Percentiles rank a stretch among this genome's conserved stretches.
phyloP scores from a whole-genome alignment of 2,329 filamentous ascomycete genomes.

The Shiraia bambusicola region DNA sequence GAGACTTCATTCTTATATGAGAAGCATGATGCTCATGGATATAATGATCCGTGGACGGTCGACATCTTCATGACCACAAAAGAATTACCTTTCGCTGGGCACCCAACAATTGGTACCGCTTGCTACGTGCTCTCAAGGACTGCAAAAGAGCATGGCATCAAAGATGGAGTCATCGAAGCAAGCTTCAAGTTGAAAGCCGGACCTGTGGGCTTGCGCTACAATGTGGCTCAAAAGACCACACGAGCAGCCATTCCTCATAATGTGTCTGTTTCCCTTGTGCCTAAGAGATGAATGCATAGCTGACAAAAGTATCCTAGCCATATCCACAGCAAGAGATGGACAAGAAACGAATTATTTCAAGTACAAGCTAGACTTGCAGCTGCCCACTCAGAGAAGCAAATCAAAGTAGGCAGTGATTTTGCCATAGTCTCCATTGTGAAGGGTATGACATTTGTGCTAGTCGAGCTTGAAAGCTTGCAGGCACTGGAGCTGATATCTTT shows the following conservation, averaged over 20 bases:
- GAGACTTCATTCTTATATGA: slow-evolving; percentile 59
- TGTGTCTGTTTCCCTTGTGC: slow-evolving; percentile 46
- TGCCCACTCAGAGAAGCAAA: slow-evolving; percentile 13
- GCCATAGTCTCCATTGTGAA: slow-evolving; percentile 59
- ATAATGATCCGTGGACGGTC: slow-evolving; percentile 45
- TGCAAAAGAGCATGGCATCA: slow-evolving; percentile 19
- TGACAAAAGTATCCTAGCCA: slow-evolving; percentile 16
- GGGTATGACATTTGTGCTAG: slow-evolving; percentile 72
- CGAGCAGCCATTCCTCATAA: slow-evolving; percentile 68
- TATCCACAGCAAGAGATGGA: slow-evolving; percentile 29
- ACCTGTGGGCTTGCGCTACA: slow-evolving; percentile 46
- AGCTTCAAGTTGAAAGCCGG: slow-evolving; percentile 50
- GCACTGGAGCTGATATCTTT: slow-evolving; percentile 53
- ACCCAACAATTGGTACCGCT: slow-evolving; percentile 59
- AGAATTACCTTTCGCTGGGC: slow-evolving; percentile 60
- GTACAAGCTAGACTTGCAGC: slow-evolving; percentile 42
- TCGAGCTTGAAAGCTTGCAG: slow-evolving; percentile 62
- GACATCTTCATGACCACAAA: slow-evolving; percentile 56
- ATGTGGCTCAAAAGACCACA: slow-evolving; percentile 48
- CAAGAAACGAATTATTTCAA: slow-evolving; percentile 25
- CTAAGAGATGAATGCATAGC: background rate
- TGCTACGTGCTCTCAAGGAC: slow-evolving; percentile 48
- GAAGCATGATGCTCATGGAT: slow-evolving; percentile 14
- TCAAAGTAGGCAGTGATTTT: slow-evolving; percentile 24
- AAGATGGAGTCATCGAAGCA: slow-evolving; percentile 34